Evolutionary conservation across 805 yeast genomes (phyloP), one percentile per base, ranked within the genome.

Genomic region (Ogataea siamensis): DNA sequence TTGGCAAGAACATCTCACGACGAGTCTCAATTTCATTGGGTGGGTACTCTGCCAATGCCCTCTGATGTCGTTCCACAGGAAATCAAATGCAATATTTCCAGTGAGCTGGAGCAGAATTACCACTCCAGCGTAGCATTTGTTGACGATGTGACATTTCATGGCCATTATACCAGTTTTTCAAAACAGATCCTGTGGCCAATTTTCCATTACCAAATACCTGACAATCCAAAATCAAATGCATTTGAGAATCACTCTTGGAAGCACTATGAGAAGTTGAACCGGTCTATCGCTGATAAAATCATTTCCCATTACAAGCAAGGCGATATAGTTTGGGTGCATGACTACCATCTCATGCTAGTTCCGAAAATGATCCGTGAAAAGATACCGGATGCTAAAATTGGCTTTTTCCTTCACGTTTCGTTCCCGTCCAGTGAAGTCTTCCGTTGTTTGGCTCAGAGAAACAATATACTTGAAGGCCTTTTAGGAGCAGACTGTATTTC

Each of bases 171-270:
- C 41, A 85, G 87, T 36, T 93, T 84, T 60, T 91, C 97, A 61
- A 93, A 93, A 62, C 94, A 89, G 54, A 86, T 93, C 26, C 67
- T 93, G 45, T 93, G 98, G 98, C 99, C 99, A 21, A 87, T 96
- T 2, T 72, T 93, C 46, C 81, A 77, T 51, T 93, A 93, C 58
- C 96, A 91, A 60, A 86, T 91, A 25, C 98, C 98, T 0, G 98
- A 93, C 60, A 82, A 89, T 55, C 94, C 96, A 35, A 86, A 84
- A 50, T 81, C 95, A 2, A 88, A 88, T 60, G 95, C 95, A 0
- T 93, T 91, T 62, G 96, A 91, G 61, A 96, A 87, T 49, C 94
- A 88, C 57, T 87, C 96, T 1, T 91, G 97, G 96, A 78, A 78
- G 17, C 81, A 83, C 55, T 91, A 91, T 60, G 78, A 76, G 48